Base-by-base conservation (phyloP, 116 monocot species). In the Iris pallida region DNA sequence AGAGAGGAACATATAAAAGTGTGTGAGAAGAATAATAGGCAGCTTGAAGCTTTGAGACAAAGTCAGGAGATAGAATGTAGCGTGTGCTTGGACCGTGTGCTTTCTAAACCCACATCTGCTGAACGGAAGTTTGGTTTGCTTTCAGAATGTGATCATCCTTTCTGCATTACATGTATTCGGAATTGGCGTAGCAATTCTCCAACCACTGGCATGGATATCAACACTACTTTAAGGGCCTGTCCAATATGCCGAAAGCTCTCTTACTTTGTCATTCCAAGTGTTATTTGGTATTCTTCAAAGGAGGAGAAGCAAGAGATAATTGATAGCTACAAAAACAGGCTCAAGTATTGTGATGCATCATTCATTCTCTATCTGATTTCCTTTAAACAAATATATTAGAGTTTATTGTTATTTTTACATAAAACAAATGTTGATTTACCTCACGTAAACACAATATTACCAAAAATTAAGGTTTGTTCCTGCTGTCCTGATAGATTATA, bases 11-110 rank as follows among this genome's bases (percentile, higher is more conserved):
- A 96, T 83, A 68, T 73, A 14, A 81, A 70, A 55, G 59, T 77
- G 7, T 92, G 96, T 47, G 55, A 76, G 56, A 80, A 84, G 69
- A 89, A 89, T 59, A 82, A 71, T 62, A 89, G 83, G 59, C 78
- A 71, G n/a, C 79, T 89, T 67, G 96, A 96, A 53, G 79, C 87
- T 63, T 76, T 96, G 59, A 85, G 70, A 60, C 71, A 16, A 7
- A 96, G 96, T 69, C 89, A 96, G 70, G 96, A 89, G 42, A 96
- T 96, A 75, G 96, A 96, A 72, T 96, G 96, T 60, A 82, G 87
- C 76, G 92, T 96, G 11, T 96, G 96, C 76, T 75, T 96, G 77
- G 96, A 96, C 43, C 80, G 75, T 14, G 89, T 96, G 18, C 85
- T 96, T 42, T 92, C 85, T 13, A 96, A 96, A 70, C 81, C 89